Base-by-base conservation (phyloP, 345 rosid genomes). In the Tarenaya hassleriana region DNA sequence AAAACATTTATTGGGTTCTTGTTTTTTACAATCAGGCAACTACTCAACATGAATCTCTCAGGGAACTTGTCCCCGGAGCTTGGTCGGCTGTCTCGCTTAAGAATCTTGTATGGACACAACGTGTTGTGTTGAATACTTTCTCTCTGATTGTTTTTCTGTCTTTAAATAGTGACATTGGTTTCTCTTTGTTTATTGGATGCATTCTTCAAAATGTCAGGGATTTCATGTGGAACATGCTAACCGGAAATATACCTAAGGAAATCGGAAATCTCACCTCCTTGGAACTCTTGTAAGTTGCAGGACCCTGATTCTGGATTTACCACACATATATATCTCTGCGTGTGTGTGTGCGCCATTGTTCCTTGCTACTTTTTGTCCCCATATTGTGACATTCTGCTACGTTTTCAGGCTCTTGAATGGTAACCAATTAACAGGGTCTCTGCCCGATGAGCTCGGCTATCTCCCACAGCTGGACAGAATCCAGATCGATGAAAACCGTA, bases 181-280 rank as follows among this genome's bases (percentile, higher is more conserved):
- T 46, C 10, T 39, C 47, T 29, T 50, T 43, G 52, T 43, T 17
- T 24, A 50, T 67, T 44, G 38, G 31, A 51, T 4, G 8, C 50
- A n/a, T 64, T 41, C 48, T 47, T 16, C 53, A 17, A 58, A 48
- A 61, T 70, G 61, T 27, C 51, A 92, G 98, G 81, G 95, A 86
- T 66, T 85, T 92, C 66, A 92, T 92, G 98, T 92, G 98, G 98
- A 92, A 92, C 75, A 52, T 53, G 15, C 63, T 92, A 12, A 77
- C 54, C 38, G 98, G 98, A 37, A 76, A 73, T 38, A 83, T 92
- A 69, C 98, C 98, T 0, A 83, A 79, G 68, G 96, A 88, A 74
- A 84, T 92, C 51, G 96, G 96, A 50, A 75, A 81, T 58, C 75
- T 92, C 32, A 75, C 68, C 60, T 59, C 98, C 55, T 64, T 92